phyloP scores from a whole-genome alignment of 108 stramenopile species.

The Chaetoceros muelleri region DNA sequence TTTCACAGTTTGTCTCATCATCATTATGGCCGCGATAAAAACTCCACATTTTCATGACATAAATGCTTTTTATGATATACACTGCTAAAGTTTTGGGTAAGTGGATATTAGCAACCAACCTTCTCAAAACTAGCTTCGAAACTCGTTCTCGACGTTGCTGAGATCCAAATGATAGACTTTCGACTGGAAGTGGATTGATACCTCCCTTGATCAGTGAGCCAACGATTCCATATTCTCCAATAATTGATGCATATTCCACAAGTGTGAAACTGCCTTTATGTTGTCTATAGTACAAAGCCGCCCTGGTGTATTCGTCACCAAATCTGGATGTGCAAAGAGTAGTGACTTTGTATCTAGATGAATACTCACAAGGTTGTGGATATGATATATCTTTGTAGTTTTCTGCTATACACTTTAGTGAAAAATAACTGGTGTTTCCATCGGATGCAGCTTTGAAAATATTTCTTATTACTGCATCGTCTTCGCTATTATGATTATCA shows the following conservation, averaged over 20 bases:
- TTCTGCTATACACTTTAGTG: too few species aligned
- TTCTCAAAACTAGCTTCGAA: too few species aligned
- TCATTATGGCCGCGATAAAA: background rate
- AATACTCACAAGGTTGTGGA: conserved; percentile 9
- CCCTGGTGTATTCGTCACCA: conserved; percentile 21
- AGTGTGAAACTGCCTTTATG: conserved; percentile 27
- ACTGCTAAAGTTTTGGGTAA: too few species aligned
- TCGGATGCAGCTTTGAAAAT: too few species aligned
- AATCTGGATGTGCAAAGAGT: conserved; percentile 27
- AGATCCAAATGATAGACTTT: conserved; percentile 4
- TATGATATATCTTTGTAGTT: too few species aligned
- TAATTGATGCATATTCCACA: conserved; percentile 55
- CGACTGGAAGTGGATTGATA: conserved; percentile 41
- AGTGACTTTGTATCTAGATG: background rate
- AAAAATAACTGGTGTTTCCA: too few species aligned
- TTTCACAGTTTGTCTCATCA: background rate
- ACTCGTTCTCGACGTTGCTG: too few species aligned
- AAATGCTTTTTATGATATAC: too few species aligned
- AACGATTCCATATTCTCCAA: conserved; percentile 54
- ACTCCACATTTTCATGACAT: too few species aligned
- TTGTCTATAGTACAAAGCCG: conserved; percentile 4
- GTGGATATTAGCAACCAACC: too few species aligned
- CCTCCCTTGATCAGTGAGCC: conserved; percentile 44
- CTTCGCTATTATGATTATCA: too few species aligned
- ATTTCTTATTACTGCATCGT: too few species aligned